phyloP scores from a whole-genome alignment of 2,329 filamentous ascomycete species.

The Didymella lethalis region DNA sequence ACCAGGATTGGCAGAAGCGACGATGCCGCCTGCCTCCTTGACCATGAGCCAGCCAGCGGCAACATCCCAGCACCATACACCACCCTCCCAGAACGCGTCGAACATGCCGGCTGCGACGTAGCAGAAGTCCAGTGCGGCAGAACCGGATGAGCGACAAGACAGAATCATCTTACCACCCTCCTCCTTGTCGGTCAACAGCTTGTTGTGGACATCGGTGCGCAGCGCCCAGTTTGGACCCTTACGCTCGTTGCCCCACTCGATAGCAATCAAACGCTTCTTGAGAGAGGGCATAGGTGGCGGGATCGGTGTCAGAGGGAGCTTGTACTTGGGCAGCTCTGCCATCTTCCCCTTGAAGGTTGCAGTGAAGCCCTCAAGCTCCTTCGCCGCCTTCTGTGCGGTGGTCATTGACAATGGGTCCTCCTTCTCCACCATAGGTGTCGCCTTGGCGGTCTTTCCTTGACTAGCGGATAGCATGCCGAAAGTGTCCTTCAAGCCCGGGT shows the following conservation, averaged over 20 bases:
- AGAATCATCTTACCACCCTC: slow-evolving; percentile 47
- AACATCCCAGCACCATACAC: slow-evolving; percentile 50
- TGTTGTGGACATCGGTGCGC: slow-evolving; percentile 38
- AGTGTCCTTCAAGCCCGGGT: background rate
- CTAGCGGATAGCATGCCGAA: background rate
- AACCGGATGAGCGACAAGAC: slow-evolving; percentile 46
- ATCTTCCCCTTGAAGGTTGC: slow-evolving; percentile 16
- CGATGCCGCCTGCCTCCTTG: slow-evolving; percentile 49
- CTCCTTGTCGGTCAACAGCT: slow-evolving; percentile 39
- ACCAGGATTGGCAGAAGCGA: slow-evolving; percentile 48
- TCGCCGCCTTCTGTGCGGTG: background rate
- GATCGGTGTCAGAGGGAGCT: slow-evolving; percentile 43
- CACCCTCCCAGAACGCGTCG: slow-evolving; percentile 51
- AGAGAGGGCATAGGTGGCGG: slow-evolving; percentile 36
- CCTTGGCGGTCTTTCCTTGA: background rate
- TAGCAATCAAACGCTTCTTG: slow-evolving; percentile 43
- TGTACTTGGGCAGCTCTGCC: slow-evolving; percentile 22
- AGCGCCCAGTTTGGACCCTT: slow-evolving; percentile 49
- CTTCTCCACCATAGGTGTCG: slow-evolving; percentile 1
- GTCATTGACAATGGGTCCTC: background rate
- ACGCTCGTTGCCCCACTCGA: slow-evolving; percentile 52
- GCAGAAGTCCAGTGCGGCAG: slow-evolving; percentile 51
- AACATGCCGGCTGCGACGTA: slow-evolving; percentile 49
- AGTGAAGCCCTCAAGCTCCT: background rate
- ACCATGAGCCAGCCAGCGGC: slow-evolving; percentile 51